Conservation (phyloP, 495 filamentous ascomycete species). For the Rhypophila decipiens region DNA sequence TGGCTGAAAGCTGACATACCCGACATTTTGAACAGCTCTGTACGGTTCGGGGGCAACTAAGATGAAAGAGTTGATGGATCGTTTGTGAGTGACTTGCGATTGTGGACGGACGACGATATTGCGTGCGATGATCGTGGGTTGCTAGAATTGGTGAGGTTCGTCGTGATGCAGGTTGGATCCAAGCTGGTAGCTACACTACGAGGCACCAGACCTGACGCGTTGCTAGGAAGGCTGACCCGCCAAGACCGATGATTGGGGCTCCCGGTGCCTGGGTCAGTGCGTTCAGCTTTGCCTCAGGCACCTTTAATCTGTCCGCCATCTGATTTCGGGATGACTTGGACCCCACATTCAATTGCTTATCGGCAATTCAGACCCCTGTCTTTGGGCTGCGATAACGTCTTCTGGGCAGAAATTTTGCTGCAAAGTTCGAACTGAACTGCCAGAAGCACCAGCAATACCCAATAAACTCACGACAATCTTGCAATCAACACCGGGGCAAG, state of each 20-base stretch:
- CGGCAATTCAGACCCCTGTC: constrained; percentile 10
- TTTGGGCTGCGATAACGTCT: constrained; percentile 23
- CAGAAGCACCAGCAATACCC: constrained; percentile 19
- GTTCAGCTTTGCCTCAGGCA: no score
- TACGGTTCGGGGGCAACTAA: constrained; percentile 3
- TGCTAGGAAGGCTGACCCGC: constrained; percentile 25
- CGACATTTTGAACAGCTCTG: constrained; percentile 35
- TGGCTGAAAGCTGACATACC: constrained; percentile 26
- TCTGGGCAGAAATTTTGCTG: constrained; percentile 31
- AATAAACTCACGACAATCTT: constrained; percentile 18
- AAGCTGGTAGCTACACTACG: constrained; percentile 16
- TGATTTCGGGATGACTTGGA: neutral
- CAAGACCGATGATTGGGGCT: constrained; percentile 13
- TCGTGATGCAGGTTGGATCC: constrained; percentile 22
- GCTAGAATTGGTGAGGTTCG: constrained; percentile 5
- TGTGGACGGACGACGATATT: neutral
- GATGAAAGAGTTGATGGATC: neutral
- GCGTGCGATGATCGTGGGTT: constrained; percentile 1
- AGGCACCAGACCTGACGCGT: constrained; percentile 23
- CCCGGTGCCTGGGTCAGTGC: no score
- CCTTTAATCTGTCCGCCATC: no score
- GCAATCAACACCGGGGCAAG: constrained; percentile 14
- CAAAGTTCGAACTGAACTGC: constrained; percentile 13
- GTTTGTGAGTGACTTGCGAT: neutral
- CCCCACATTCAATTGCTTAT: constrained; percentile 19